Evolutionary conservation across 2,329 filamentous ascomycete species (phyloP), one percentile per base, ranked within the genome.

Genomic region (Drechslerella coelobrocha): DNA sequence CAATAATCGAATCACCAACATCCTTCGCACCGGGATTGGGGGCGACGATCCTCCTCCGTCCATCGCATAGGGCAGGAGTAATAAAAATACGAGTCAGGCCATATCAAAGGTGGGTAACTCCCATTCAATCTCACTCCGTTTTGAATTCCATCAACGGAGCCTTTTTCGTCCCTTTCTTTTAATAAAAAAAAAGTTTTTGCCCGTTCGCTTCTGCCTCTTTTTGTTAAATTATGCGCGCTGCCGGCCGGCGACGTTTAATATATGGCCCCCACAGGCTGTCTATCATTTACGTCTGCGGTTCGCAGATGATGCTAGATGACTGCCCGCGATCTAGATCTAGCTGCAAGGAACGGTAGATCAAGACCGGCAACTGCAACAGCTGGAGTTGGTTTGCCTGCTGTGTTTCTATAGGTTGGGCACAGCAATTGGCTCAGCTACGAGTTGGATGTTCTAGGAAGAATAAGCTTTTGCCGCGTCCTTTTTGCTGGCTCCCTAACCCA

Each of bases 91-190:
- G 41, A 45, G 41, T 45, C 41, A 45, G 41, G 41, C 41, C n/a
- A 45, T 45, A 19, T 19, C 41, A 21, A 45, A 6, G 41, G 41
- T 45, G 14, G 41, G 41, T 45, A 45, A 45, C 21, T 45, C 19
- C 41, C 41, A 45, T 45, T 23, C 17, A 17, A 41, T 41, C 41
- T 45, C 41, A 17, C 17, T 23, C n/a, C n/a, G 41, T 21, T 19
- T 17, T 39, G 34, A n/a, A 39, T n/a, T 39, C 17, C 34, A 39
- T 23, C 41, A 45, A 45, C 41, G 41, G 41, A 45, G 41, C 41
- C 41, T 45, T 45, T 23, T 45, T 7, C 34, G 17, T 39, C 34
- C 17, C 34, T 39, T 39, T 39, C n/a, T n/a, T n/a, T n/a, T n/a
- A n/a, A n/a, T 6, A 31, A 31, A 31, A 31, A 31, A 12, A 31